Percentiles rank a stretch among this genome's conserved stretches.
Evolutionary conservation across 129 eudicot species (phyloP).

Genomic region (Arctium minus): DNA sequence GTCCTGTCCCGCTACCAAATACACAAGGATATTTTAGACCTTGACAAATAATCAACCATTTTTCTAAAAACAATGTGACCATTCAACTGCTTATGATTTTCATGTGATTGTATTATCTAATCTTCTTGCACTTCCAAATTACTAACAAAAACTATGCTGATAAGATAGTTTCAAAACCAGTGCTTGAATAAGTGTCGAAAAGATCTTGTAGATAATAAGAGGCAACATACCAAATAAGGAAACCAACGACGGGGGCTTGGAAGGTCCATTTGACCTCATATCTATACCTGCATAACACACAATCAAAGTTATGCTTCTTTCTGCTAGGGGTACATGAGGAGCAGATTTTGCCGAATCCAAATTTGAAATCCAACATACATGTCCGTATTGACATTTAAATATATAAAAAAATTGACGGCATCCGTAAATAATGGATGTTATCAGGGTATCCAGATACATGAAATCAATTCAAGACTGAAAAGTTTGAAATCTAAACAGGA

Average conservation of each 20-base stretch:
- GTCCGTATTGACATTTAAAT: background rate
- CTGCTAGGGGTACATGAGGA: background rate
- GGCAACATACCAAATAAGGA: conserved; percentile 71
- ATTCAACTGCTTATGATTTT: no score
- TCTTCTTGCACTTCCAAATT: background rate
- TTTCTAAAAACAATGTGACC: background rate
- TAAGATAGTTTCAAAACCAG: background rate
- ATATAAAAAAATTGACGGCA: background rate
- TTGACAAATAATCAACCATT: background rate
- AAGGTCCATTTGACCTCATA: conserved; percentile 49
- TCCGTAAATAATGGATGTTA: background rate
- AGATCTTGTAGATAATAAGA: background rate
- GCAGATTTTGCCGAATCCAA: background rate
- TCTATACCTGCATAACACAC: conserved; percentile 55
- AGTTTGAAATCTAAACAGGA: background rate
- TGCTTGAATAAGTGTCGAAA: background rate
- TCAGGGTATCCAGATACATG: background rate
- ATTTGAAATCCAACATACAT: background rate
- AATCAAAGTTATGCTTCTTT: conserved; percentile 8
- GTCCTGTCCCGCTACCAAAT: no score
- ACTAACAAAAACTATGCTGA: background rate
- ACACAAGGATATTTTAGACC: background rate
- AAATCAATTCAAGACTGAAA: background rate
- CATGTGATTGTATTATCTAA: no score
- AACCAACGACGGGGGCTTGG: conserved; percentile 68